phyloP scores from a whole-genome alignment of 345 rosid species.

The Camelina laxa region DNA sequence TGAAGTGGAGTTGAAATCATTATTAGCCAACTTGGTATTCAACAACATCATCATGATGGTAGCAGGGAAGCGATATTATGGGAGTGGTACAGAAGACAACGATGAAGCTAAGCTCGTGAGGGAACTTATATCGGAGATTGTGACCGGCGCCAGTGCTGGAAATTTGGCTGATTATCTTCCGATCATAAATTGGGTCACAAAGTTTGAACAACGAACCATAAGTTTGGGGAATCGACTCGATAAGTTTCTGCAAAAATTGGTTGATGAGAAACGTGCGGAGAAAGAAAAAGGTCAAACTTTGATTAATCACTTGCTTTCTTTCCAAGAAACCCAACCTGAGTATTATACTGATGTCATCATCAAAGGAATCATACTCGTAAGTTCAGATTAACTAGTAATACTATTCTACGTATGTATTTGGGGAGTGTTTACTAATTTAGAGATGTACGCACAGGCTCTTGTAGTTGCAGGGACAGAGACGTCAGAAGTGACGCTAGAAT shows the following conservation, averaged over 20 bases:
- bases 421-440: not conserved
- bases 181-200: conserved; percentile 44
- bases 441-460: conserved; percentile 33
- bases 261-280: conserved; percentile 53
- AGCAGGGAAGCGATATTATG: conserved; percentile 54
- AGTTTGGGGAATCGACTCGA: conserved; percentile 43
- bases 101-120: conserved; percentile 51
- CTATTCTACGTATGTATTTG: not conserved
- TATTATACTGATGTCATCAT: conserved; percentile 55
- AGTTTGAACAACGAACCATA: conserved; percentile 36
- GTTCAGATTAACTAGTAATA: not conserved
- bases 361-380: conserved; percentile 54
- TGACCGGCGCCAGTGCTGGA: conserved; percentile 35
- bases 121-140: conserved; percentile 46
- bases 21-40: conserved; percentile 44
- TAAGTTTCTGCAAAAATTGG: conserved; percentile 49
- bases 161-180: conserved; percentile 59
- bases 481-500: conserved; percentile 49
- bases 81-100: conserved; percentile 40
- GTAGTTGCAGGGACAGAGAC: conserved; percentile 59
- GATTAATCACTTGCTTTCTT: conserved; percentile 59
- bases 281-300: conserved; percentile 39
- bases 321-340: conserved; percentile 56
- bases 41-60: conserved; percentile 54
- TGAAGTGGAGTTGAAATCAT: conserved; percentile 50